Percentiles rank a stretch among this genome's conserved stretches.
These are phyloP conservation scores for Heterobasidion parviporum DNA, from an alignment of 1,284 basidiomycete genomes.

Conservation along the genomic window DNA sequence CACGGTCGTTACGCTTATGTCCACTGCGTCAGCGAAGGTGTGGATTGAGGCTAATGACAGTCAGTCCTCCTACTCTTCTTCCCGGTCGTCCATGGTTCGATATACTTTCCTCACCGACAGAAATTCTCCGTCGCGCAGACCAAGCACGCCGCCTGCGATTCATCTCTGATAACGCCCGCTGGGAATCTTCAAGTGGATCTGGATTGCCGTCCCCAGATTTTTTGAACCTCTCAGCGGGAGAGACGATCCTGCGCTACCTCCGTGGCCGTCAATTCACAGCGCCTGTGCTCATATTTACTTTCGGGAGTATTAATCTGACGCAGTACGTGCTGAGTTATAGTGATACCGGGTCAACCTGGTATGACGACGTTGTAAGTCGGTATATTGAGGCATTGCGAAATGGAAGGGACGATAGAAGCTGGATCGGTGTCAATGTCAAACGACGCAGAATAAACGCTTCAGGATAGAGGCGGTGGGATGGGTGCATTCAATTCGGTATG, in stretches of 20 bases:
- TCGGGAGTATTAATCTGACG: slow-evolving; percentile 4
- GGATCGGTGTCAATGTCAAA: not conserved
- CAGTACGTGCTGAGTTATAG: slow-evolving; percentile 6
- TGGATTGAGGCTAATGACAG: slow-evolving; percentile 10
- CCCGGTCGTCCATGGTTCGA: too few species aligned
- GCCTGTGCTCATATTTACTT: slow-evolving; percentile 10
- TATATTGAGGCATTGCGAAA: not conserved
- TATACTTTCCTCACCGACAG: not conserved
- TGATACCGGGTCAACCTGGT: slow-evolving; percentile 5
- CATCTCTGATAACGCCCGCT: slow-evolving; percentile 10
- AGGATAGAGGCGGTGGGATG: too few species aligned
- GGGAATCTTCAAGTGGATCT: not conserved
- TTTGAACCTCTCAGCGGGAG: slow-evolving; percentile 9
- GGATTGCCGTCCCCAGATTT: not conserved
- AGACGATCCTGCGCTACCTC: slow-evolving; percentile 12
- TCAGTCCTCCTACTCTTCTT: not conserved
- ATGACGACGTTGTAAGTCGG: not conserved
- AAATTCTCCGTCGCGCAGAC: slow-evolving; percentile 1
- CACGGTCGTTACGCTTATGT: slow-evolving; percentile 3
- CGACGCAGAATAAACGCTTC: too few species aligned
- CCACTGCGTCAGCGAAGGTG: slow-evolving; percentile 9
- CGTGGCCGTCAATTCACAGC: slow-evolving; percentile 8
- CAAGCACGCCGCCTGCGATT: slow-evolving; percentile 5
- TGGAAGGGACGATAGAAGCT: not conserved
- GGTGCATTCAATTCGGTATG: too few species aligned